Evolutionary conservation across 495 filamentous ascomycete genomes (phyloP).

Genomic region (Penicillium dipodomyicola): DNA sequence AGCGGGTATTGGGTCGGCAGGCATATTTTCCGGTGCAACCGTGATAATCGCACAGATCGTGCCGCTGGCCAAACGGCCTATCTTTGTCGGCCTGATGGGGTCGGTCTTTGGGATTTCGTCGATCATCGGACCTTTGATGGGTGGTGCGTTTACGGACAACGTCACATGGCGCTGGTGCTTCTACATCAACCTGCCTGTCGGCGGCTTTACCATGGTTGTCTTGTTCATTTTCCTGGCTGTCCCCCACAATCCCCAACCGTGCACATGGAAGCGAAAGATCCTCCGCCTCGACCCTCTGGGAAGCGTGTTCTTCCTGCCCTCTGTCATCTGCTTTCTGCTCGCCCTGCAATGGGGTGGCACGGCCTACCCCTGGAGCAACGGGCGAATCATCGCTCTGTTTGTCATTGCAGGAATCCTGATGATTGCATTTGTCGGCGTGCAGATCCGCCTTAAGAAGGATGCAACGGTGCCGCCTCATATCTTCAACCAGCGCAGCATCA

Average conservation of each 20-base stretch:
- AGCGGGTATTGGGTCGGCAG: slow-evolving; percentile 52
- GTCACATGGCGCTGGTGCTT: slow-evolving; percentile 61
- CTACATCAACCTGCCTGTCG: slow-evolving; percentile 63
- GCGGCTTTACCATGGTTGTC: slow-evolving; percentile 48
- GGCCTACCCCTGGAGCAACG: slow-evolving; percentile 53
- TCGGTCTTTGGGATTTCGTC: slow-evolving; percentile 56
- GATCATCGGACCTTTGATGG: slow-evolving; percentile 42
- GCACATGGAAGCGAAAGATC: slow-evolving; percentile 36
- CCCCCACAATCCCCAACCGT: slow-evolving; percentile 13
- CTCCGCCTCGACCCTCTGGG: slow-evolving; percentile 48
- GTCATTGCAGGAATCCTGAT: slow-evolving; percentile 46
- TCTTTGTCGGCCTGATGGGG: slow-evolving; percentile 48
- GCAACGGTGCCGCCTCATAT: slow-evolving; percentile 58
- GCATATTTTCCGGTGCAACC: slow-evolving; percentile 51
- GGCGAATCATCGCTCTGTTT: slow-evolving; percentile 53
- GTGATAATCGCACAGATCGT: slow-evolving; percentile 57
- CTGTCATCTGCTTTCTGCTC: slow-evolving; percentile 53
- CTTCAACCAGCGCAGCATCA: slow-evolving; percentile 54
- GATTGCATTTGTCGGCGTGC: slow-evolving; percentile 45
- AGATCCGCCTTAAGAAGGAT: slow-evolving; percentile 41
- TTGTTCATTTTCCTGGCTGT: slow-evolving; percentile 48
- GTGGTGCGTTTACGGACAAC: slow-evolving; percentile 32
- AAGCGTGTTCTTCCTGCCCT: slow-evolving; percentile 49
- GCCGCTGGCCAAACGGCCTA: slow-evolving; percentile 53
- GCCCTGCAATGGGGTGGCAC: slow-evolving; percentile 62